A percentile compares a stretch with the other conserved stretches of the same genome.
Evolutionary conservation across 805 yeast genomes (phyloP).

Genomic region (Kregervanrija pseudodelftensis): DNA sequence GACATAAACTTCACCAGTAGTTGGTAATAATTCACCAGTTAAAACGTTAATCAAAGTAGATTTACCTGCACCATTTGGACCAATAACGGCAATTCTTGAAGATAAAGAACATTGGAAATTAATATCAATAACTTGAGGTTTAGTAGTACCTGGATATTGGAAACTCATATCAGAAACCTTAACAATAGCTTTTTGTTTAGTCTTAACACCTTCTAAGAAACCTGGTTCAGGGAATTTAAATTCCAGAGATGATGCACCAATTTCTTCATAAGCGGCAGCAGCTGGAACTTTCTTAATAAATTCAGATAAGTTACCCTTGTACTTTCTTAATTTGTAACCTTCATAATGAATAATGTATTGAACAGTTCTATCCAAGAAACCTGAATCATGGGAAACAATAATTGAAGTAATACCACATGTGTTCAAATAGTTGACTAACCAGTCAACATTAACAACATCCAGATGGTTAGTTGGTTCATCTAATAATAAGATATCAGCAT

Average conservation of each 20-base stretch:
- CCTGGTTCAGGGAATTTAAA: slow-evolving; percentile 99
- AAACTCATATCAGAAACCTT: slow-evolving; percentile 95
- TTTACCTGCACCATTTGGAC: slow-evolving; percentile 99
- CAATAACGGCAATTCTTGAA: slow-evolving; percentile 99
- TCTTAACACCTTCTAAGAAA: slow-evolving; percentile 99
- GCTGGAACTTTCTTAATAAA: slow-evolving; percentile 98
- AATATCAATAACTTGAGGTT: slow-evolving; percentile 88
- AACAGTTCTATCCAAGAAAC: slow-evolving; percentile 95
- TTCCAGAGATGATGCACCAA: slow-evolving; percentile 96
- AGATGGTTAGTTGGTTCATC: slow-evolving; percentile 99
- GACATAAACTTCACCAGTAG: slow-evolving; percentile 96
- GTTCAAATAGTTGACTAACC: slow-evolving; percentile 98
- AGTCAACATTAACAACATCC: slow-evolving; percentile 99
- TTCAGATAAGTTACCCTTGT: slow-evolving; percentile 99
- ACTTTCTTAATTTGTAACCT: slow-evolving; percentile 99
- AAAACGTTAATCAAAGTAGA: slow-evolving; percentile 97
- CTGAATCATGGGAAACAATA: slow-evolving; percentile 98
- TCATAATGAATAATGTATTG: slow-evolving; percentile 99
- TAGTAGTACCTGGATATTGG: slow-evolving; percentile 99
- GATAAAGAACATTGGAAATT: slow-evolving; percentile 99
- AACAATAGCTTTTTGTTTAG: slow-evolving; percentile 99
- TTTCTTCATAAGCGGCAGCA: slow-evolving; percentile 97
- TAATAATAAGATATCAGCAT: slow-evolving; percentile 94
- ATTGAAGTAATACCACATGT: slow-evolving; percentile 98
- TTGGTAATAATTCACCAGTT: slow-evolving; percentile 99